A percentile compares a stretch with the other conserved stretches of the same genome.
Conservation (phyloP, 208 protist genomes). For the Crithidia mellificae region DNA sequence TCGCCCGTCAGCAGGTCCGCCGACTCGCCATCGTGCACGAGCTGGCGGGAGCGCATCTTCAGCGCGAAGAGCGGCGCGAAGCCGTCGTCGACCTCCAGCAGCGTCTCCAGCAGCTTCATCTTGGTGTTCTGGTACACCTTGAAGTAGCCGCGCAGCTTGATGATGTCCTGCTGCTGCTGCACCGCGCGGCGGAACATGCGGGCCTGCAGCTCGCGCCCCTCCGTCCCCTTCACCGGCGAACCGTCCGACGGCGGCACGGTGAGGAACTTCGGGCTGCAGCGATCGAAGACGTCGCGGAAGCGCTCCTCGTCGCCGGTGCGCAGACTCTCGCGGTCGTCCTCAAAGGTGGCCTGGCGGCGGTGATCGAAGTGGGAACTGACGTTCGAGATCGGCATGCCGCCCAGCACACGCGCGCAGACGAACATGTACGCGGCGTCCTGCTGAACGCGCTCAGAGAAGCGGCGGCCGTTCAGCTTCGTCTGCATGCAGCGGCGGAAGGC, state of each 20-base stretch:
- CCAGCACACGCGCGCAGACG: slow-evolving; percentile 79
- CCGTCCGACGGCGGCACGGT: slow-evolving; percentile 60
- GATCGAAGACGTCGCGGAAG: slow-evolving; percentile 90
- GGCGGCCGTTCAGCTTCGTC: slow-evolving; percentile 66
- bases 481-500: slow-evolving; percentile 76
- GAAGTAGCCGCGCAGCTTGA: slow-evolving; percentile 88
- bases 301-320: slow-evolving; percentile 82
- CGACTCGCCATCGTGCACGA: slow-evolving; percentile 85
- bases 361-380: slow-evolving; percentile 63
- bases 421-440: slow-evolving; percentile 82
- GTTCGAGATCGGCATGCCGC: slow-evolving; percentile 78
- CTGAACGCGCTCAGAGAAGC: slow-evolving; percentile 86
- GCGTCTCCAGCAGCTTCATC: slow-evolving; percentile 73
- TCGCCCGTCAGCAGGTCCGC: slow-evolving; percentile 74
- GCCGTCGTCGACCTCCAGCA: slow-evolving; percentile 83
- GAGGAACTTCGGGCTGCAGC: slow-evolving; percentile 90
- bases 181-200: slow-evolving; percentile 89
- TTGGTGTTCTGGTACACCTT: slow-evolving; percentile 90
- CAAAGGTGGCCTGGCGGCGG: slow-evolving; percentile 59
- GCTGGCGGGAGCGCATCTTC: slow-evolving; percentile 82
- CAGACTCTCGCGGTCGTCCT: slow-evolving; percentile 86
- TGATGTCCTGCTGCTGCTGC: slow-evolving; percentile 89
- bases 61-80: slow-evolving; percentile 81
- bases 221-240: slow-evolving; percentile 68
- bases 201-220: slow-evolving; percentile 86